A percentile compares a stretch with the other conserved stretches of the same genome.
Evolutionary conservation across 495 filamentous ascomycete species (phyloP).

Genomic region (Aspergillus homomorphus): DNA sequence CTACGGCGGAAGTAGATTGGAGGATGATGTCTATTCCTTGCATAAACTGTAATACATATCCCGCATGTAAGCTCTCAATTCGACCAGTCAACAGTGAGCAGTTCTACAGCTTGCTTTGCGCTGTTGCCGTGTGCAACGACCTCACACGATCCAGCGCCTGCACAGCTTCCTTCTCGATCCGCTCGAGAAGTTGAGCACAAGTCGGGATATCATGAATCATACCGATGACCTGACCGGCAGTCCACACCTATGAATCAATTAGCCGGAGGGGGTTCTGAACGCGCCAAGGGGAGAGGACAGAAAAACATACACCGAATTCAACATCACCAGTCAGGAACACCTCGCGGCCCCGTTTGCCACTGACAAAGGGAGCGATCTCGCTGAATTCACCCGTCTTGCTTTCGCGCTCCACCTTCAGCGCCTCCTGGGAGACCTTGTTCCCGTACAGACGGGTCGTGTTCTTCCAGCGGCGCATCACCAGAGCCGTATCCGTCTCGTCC

Average conservation of each 20-base stretch:
- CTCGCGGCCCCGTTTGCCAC: constrained; percentile 84
- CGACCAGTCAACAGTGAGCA: constrained; percentile 3
- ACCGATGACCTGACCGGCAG: constrained; percentile 68
- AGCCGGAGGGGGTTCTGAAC: constrained; percentile 2
- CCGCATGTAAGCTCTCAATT: background rate
- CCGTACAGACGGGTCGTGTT: constrained; percentile 87
- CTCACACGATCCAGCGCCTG: constrained; percentile 41
- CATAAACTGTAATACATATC: constrained; percentile 1
- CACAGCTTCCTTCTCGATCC: constrained; percentile 65
- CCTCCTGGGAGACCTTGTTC: constrained; percentile 82
- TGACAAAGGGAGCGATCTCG: constrained; percentile 86
- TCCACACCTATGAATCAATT: constrained; percentile 55
- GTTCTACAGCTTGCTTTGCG: constrained; percentile 40
- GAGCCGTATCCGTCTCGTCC: constrained; percentile 83
- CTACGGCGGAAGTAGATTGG: background rate
- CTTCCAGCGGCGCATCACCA: constrained; percentile 86
- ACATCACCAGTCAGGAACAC: constrained; percentile 92
- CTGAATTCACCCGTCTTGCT: constrained; percentile 85
- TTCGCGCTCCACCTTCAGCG: constrained; percentile 78
- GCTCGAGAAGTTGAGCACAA: constrained; percentile 52
- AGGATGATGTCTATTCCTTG: constrained; percentile 3
- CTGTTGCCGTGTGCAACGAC: constrained; percentile 36
- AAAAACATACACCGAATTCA: constrained; percentile 74
- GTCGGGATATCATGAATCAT: constrained; percentile 69
- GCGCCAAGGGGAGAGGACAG: background rate